Conservation (phyloP, 805 yeast genomes). For the Starmerella vaccinii region DNA sequence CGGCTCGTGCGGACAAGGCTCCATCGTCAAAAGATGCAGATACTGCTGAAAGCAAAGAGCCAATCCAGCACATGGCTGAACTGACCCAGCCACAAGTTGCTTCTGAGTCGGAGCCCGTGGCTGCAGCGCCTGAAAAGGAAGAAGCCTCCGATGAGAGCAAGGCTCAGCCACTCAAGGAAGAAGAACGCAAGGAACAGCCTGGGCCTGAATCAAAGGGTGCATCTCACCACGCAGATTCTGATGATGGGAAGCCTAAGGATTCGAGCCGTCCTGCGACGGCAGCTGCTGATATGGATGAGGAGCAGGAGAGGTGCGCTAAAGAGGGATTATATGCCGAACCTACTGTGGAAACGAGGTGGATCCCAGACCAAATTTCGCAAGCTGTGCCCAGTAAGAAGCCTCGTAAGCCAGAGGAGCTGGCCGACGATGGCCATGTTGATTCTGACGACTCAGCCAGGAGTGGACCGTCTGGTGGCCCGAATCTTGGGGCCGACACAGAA, state of each 20-base stretch:
- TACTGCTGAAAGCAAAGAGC: background rate
- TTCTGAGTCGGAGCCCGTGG: background rate
- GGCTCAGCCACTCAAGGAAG: background rate
- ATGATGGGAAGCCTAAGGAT: too few relatives aligned
- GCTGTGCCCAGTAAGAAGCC: background rate
- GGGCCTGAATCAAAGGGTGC: background rate
- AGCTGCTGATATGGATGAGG: background rate
- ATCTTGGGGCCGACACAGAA: slow-evolving; percentile 9
- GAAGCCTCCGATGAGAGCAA: background rate
- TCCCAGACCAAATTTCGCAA: background rate
- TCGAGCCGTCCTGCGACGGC: too few relatives aligned
- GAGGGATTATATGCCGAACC: slow-evolving; percentile 1
- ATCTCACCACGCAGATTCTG: too few relatives aligned
- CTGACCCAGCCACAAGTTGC: background rate
- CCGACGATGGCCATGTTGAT: background rate
- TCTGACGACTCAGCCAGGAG: background rate
- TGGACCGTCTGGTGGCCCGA: background rate
- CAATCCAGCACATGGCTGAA: background rate
- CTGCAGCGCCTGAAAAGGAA: background rate
- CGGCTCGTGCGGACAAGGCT: background rate
- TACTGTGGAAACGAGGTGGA: slow-evolving; percentile 1
- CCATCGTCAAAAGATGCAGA: background rate
- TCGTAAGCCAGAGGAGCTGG: background rate
- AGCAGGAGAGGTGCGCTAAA: background rate
- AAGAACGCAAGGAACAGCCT: background rate